Conservation (phyloP, 2,329 filamentous ascomycete species). For the Aspergillus carbonarius region DNA sequence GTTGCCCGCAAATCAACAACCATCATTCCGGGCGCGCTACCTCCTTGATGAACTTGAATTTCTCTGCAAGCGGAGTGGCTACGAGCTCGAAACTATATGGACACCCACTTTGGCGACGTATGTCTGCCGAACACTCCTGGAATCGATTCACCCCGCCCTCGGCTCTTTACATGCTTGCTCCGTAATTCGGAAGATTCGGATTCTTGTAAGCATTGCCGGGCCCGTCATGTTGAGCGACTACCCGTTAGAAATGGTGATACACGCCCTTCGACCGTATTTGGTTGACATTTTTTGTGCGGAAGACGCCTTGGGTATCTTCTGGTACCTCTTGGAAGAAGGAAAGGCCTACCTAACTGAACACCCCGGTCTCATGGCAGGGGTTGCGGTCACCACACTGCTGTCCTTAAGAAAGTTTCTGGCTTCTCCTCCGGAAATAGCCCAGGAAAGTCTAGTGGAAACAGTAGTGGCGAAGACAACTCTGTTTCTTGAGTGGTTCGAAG, state of each 20-base stretch:
- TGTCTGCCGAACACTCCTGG: constrained; percentile 73
- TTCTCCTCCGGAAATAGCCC: constrained; percentile 73
- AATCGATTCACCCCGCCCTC: constrained; percentile 76
- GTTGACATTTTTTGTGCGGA: constrained; percentile 84
- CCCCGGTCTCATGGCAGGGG: constrained; percentile 77
- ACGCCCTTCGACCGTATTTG: constrained; percentile 74
- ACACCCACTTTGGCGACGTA: constrained; percentile 71
- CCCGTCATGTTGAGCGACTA: constrained; percentile 72
- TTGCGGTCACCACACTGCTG: constrained; percentile 74
- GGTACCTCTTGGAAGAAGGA: constrained; percentile 76
- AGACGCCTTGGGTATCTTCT: constrained; percentile 81
- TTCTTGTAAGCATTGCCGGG: constrained; percentile 77
- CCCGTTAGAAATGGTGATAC: constrained; percentile 84
- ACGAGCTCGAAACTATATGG: constrained; percentile 68
- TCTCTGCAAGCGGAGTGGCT: constrained; percentile 70
- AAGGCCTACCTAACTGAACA: constrained; percentile 61
- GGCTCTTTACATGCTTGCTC: constrained; percentile 85
- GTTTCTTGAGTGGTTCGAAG: constrained; percentile 77
- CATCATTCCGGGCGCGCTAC: constrained; percentile 76
- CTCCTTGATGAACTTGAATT: constrained; percentile 73
- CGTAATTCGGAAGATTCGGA: constrained; percentile 78
- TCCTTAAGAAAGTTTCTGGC: constrained; percentile 75
- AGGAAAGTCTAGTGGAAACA: constrained; percentile 76
- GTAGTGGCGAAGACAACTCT: constrained; percentile 72
- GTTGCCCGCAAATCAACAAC: constrained; percentile 79